phyloP scores from a whole-genome alignment of 257 asterid species.

The Salvia miltiorrhiza region DNA sequence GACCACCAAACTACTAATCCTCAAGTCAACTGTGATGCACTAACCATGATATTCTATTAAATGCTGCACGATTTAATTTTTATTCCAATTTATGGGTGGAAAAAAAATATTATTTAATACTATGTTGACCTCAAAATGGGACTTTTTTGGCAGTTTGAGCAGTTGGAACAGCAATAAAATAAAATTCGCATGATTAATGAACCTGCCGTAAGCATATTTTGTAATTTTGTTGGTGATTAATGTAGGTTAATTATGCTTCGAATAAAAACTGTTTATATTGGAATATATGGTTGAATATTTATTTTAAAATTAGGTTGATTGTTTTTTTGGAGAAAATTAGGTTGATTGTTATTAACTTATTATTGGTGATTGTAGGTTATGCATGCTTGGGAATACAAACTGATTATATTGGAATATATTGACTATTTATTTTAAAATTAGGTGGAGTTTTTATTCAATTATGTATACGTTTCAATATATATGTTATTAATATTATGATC shows the following conservation, averaged over 20 bases:
- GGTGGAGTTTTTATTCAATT: too few species aligned
- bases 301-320: background rate
- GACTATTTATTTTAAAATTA: too few species aligned
- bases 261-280: background rate
- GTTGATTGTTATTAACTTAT: too few species aligned
- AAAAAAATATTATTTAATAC: background rate
- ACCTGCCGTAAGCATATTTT: background rate
- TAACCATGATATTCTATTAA: background rate
- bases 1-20: background rate
- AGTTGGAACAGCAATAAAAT: constrained; percentile 12
- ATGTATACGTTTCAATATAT: too few species aligned
- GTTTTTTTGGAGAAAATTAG: background rate
- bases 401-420: too few species aligned
- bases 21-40: background rate
- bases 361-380: too few species aligned
- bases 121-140: background rate
- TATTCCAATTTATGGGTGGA: background rate
- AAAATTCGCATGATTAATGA: constrained; percentile 8
- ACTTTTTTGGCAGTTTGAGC: constrained; percentile 22
- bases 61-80: background rate
- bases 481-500: too few species aligned
- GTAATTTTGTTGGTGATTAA: background rate
- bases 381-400: too few species aligned
- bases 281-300: background rate
- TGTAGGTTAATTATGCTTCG: background rate